Conservation (phyloP, 2,329 filamentous ascomycete species). For the Fusarium sp. region DNA sequence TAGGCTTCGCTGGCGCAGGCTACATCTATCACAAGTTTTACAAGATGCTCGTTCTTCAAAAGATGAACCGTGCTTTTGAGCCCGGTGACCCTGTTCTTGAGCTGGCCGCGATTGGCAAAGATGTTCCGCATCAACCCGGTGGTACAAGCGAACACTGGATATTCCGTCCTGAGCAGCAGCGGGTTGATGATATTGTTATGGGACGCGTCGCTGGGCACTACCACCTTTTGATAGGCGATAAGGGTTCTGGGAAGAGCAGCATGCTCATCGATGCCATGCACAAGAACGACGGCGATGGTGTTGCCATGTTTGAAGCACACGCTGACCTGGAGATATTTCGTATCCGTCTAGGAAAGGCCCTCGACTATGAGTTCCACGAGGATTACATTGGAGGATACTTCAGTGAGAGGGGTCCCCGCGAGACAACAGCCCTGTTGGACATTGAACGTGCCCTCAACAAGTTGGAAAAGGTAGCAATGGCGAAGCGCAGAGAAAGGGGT, state of each 20-base stretch:
- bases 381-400: constrained; percentile 98
- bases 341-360: constrained; percentile 88
- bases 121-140: constrained; percentile 61
- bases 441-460: constrained; percentile 99
- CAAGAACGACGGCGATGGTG: constrained; percentile 88
- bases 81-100: constrained; percentile 92
- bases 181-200: constrained; percentile 84
- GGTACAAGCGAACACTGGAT: constrained; percentile 74
- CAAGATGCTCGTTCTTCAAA: constrained; percentile 89
- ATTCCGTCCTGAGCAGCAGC: constrained; percentile 81
- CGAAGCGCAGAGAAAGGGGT: constrained; percentile 70
- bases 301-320: constrained; percentile 97
- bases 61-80: constrained; percentile 92
- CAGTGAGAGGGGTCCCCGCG: constrained; percentile 90
- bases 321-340: constrained; percentile 96
- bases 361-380: constrained; percentile 97
- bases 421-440: constrained; percentile 91
- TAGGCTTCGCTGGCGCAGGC: constrained; percentile 74
- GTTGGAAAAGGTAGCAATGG: constrained; percentile 92
- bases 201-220: constrained; percentile 85
- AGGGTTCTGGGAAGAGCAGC: constrained; percentile 95
- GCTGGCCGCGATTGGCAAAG: constrained; percentile 76
- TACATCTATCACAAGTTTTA: constrained; percentile 87
- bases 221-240: constrained; percentile 91
- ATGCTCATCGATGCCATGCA: constrained; percentile 97